Conservation (phyloP, 441 rosid species). For the Melastoma candidum region DNA sequence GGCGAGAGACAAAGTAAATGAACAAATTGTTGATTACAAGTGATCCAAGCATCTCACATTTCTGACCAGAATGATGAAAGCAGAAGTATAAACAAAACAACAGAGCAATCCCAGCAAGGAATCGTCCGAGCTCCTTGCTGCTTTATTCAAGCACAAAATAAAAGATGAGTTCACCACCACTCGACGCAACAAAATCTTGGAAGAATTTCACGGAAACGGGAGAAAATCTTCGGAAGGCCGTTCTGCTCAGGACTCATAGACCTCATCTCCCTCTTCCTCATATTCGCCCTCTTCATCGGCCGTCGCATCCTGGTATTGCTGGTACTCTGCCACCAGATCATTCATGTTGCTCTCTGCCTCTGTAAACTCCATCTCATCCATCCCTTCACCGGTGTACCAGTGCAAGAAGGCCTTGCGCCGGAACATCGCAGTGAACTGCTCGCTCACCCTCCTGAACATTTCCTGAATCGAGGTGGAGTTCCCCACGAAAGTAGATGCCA, state of each 20-base stretch:
- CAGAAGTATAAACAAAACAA: too few relatives aligned
- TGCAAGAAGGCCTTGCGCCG: constrained; percentile 77
- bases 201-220: constrained; percentile 1
- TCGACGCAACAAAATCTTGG: neutral
- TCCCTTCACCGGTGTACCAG: constrained; percentile 73
- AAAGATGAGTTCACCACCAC: too few relatives aligned
- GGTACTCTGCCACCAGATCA: constrained; percentile 68
- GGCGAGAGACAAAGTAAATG: too few relatives aligned
- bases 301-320: constrained; percentile 70
- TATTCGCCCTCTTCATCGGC: constrained; percentile 52
- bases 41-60: too few relatives aligned
- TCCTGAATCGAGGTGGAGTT: constrained; percentile 75
- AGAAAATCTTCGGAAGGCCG: neutral
- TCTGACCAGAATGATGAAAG: too few relatives aligned
- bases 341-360: constrained; percentile 84
- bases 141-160: too few relatives aligned
- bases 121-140: too few relatives aligned
- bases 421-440: constrained; percentile 75
- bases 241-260: constrained; percentile 20
- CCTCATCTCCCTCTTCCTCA: constrained; percentile 31
- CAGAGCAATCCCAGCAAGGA: too few relatives aligned
- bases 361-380: constrained; percentile 79
- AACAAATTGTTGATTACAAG: too few relatives aligned
- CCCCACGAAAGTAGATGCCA: constrained; percentile 65
- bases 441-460: constrained; percentile 77